These are phyloP conservation scores for Trematosphaeria pertusa DNA, from an alignment of 2,329 filamentous ascomycete species.

Conservation along the genomic window DNA sequence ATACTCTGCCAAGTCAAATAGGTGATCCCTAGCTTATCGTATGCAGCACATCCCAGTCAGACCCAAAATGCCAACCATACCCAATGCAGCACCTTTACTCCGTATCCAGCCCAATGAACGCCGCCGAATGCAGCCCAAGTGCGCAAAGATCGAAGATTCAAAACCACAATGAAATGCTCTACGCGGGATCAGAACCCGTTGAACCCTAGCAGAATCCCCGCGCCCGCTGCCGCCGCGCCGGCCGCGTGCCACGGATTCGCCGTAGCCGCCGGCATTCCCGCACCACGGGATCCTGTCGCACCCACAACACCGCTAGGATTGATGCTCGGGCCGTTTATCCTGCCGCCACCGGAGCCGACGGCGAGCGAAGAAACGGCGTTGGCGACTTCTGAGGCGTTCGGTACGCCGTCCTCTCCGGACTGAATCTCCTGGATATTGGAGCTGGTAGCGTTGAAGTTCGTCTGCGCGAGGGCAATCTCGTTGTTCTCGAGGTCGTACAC, in stretches of 20 bases:
- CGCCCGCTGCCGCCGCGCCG: conserved; percentile 38
- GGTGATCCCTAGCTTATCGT: too few relatives aligned
- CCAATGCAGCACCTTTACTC: too few relatives aligned
- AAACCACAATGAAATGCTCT: too few relatives aligned
- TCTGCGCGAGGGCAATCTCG: conserved; percentile 67
- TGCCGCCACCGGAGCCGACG: conserved; percentile 53
- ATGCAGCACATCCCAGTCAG: too few relatives aligned
- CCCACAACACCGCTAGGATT: conserved; percentile 17
- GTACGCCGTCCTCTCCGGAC: conserved; percentile 56
- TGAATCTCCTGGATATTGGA: conserved; percentile 62
- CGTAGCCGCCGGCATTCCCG: conserved; percentile 31
- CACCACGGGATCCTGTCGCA: conserved; percentile 21
- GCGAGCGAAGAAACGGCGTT: conserved; percentile 59
- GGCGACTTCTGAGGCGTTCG: conserved; percentile 59
- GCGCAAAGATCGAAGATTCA: too few relatives aligned
- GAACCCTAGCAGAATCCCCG: conserved; percentile 40
- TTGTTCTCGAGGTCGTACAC: conserved; percentile 68
- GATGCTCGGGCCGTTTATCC: conserved; percentile 42
- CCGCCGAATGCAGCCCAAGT: too few relatives aligned
- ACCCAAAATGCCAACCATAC: too few relatives aligned
- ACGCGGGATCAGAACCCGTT: conserved; percentile 44
- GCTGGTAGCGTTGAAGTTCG: conserved; percentile 63
- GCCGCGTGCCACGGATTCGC: conserved; percentile 36
- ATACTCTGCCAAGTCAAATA: too few relatives aligned
- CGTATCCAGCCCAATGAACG: too few relatives aligned